Evolutionary conservation across 108 stramenopile genomes (phyloP), one percentile per base, ranked within the genome.

Genomic region (Skeletonema tropicum): DNA sequence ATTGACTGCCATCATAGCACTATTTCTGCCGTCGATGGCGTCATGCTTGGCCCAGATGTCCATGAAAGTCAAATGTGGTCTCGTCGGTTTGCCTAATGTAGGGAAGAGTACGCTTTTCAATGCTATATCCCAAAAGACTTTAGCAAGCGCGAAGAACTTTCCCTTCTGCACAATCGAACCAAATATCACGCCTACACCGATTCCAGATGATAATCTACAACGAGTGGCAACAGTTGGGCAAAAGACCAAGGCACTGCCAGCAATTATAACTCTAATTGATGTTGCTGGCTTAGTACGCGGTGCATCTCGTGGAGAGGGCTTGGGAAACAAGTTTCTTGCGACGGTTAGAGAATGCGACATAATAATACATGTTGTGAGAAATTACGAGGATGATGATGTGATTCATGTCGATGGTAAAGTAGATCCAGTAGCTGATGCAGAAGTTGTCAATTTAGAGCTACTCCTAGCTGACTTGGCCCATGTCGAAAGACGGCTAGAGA

Each of bases 101-200:
- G 97, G 97, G 14, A 98, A 98, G 83, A 85, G 83, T 19, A 89
- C 94, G 11, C 84, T 96, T 3, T 92, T 97, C 71, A 98, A 98
- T 75, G 87, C 89, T 9, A 74, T 98, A 23, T 83, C 86, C 6
- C 72, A 81, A 57, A 84, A 86, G 45, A 66, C 87, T 60, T 69
- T 91, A 25, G 90, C 90, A 6, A 67, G 75, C 10, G 83, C 89
- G 0, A 85, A 76, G 29, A 97, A 97, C 73, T 97, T 91, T 79
- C 97, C 98, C n/a, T 99, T 98, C 87, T 98, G 98, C 73, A 98
- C 98, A 60, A 97, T 98, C 49, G 98, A 98, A 67, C 98, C 98
- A 57, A 97, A 98, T 46, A 70, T 88, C 9, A 90, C 96, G 14
- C 76, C 85, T 4, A 89, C 95, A 10, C 70, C 89, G 7, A 87